A percentile compares a stretch with the other conserved stretches of the same genome.
Conservation (phyloP, 1,284 basidiomycete genomes). For the Apiotrichum brassicae region DNA sequence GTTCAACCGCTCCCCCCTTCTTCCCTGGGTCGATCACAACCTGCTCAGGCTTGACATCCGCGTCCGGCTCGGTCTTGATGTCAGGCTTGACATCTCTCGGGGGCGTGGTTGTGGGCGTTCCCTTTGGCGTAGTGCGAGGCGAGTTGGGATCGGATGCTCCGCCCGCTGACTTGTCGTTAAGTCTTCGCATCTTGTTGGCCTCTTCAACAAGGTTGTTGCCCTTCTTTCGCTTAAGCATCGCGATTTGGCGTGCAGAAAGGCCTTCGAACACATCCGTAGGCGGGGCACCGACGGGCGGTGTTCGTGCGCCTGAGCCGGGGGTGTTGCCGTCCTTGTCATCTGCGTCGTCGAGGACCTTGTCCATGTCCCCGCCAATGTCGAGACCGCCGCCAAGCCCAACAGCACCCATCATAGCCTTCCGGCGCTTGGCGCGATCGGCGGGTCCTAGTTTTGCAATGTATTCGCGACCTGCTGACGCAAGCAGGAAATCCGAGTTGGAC, state of each 20-base stretch:
- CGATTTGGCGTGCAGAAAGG: slow-evolving; percentile 44
- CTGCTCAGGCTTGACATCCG: slow-evolving; percentile 17
- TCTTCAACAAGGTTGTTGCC: slow-evolving; percentile 42
- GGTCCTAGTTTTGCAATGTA: slow-evolving; percentile 36
- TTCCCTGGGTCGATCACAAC: slow-evolving; percentile 45
- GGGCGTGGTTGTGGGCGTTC: slow-evolving; percentile 9
- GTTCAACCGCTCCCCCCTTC: slow-evolving; percentile 41
- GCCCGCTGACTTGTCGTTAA: slow-evolving; percentile 28
- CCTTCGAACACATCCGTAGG: slow-evolving; percentile 43
- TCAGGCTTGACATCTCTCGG: slow-evolving; percentile 10
- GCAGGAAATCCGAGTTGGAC: slow-evolving; percentile 21
- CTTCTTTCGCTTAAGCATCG: slow-evolving; percentile 48
- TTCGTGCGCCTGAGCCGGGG: background rate
- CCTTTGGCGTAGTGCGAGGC: slow-evolving; percentile 10
- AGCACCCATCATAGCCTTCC: slow-evolving; percentile 43
- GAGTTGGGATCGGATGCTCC: slow-evolving; percentile 8
- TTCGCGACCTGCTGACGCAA: slow-evolving; percentile 42
- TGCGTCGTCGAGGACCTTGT: slow-evolving; percentile 38
- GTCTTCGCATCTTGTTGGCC: slow-evolving; percentile 42
- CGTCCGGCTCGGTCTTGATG: slow-evolving; percentile 9
- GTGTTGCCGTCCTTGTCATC: slow-evolving; percentile 16
- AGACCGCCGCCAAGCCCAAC: slow-evolving; percentile 38
- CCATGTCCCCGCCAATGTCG: slow-evolving; percentile 38
- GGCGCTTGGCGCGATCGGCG: slow-evolving; percentile 36
- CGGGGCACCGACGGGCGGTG: slow-evolving; percentile 2